A percentile compares a stretch with the other conserved stretches of the same genome.
Evolutionary conservation across 805 yeast genomes (phyloP).

Genomic region (Cyberlindnera maritima): DNA sequence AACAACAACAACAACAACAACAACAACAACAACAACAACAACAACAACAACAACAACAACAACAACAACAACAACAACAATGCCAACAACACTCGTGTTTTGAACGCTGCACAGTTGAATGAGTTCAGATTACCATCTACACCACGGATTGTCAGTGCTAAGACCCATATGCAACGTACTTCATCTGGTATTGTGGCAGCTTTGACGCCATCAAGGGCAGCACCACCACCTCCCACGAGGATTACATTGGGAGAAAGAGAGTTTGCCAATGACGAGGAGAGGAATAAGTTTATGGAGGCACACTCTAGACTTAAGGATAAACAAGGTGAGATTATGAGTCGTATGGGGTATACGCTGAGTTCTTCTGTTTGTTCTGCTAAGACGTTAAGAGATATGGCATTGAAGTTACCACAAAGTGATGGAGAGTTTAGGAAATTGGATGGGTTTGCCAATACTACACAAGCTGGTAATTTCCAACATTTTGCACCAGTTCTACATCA

Average conservation of each 20-base stretch:
- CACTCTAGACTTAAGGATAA: slow-evolving; percentile 35
- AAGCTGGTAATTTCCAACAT: slow-evolving; percentile 32
- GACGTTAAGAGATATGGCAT: slow-evolving; percentile 53
- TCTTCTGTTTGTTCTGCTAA: slow-evolving; percentile 36
- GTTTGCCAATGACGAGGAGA: slow-evolving; percentile 25
- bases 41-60: no score
- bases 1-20: no score
- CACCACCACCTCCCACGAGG: slow-evolving; percentile 19
- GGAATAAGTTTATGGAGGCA: slow-evolving; percentile 16
- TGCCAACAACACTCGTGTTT: neutral
- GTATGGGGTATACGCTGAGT: slow-evolving; percentile 34
- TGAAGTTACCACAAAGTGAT: slow-evolving; percentile 48
- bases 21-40: no score
- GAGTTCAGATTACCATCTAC: slow-evolving; percentile 25
- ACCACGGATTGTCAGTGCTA: slow-evolving; percentile 25
- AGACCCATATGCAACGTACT: slow-evolving; percentile 23
- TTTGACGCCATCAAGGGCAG: slow-evolving; percentile 13
- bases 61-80: no score
- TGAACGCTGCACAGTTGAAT: slow-evolving; percentile 10
- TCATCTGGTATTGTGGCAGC: slow-evolving; percentile 18
- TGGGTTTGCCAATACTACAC: slow-evolving; percentile 25
- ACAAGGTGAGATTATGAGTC: slow-evolving; percentile 42
- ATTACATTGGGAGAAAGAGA: slow-evolving; percentile 21
- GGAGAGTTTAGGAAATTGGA: slow-evolving; percentile 42
- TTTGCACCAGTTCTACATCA: slow-evolving; percentile 37